Percentiles rank a stretch among this genome's conserved stretches.
Conservation (phyloP, 106 monocot species). For the Xerophyta viscosa region DNA sequence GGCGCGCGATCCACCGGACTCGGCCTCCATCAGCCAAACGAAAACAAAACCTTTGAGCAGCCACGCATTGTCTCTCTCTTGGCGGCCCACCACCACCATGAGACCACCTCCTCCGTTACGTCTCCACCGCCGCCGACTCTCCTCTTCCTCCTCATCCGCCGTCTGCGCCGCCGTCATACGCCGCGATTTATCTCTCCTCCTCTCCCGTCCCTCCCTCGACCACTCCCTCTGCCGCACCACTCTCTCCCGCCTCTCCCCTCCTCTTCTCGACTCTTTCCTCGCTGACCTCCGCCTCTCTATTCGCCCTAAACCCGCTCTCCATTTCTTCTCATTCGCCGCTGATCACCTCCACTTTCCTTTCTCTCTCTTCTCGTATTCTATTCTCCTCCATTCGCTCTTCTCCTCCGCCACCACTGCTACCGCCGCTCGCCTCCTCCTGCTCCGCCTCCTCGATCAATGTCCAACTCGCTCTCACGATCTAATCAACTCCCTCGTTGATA, state of each 20-base stretch:
- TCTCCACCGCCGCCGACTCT: too few relatives aligned
- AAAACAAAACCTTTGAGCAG: too few relatives aligned
- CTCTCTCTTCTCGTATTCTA: conserved; percentile 32
- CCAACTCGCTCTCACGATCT: conserved; percentile 11
- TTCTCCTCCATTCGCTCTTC: conserved; percentile 48
- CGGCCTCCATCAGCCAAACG: too few relatives aligned
- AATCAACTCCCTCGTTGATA: conserved; percentile 8
- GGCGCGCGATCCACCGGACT: too few relatives aligned
- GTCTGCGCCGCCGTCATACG: background rate
- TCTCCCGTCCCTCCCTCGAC: conserved; percentile 10
- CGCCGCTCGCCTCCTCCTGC: conserved; percentile 22
- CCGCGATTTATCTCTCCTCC: conserved; percentile 14
- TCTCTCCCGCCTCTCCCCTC: conserved; percentile 23
- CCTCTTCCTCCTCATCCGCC: too few relatives aligned
- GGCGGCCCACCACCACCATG: too few relatives aligned
- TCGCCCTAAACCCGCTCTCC: conserved; percentile 27
- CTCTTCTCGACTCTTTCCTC: conserved; percentile 22
- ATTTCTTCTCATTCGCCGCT: conserved; percentile 43
- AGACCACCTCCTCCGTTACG: too few relatives aligned
- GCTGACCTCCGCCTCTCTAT: conserved; percentile 22
- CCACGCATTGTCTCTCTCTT: too few relatives aligned
- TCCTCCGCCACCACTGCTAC: conserved; percentile 4
- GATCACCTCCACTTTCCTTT: conserved; percentile 26
- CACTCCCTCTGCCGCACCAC: conserved; percentile 13
- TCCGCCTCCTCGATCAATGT: conserved; percentile 15